Base-by-base conservation (phyloP, 352 stramenopile species). In the Phytophthora kernoviae region DNA sequence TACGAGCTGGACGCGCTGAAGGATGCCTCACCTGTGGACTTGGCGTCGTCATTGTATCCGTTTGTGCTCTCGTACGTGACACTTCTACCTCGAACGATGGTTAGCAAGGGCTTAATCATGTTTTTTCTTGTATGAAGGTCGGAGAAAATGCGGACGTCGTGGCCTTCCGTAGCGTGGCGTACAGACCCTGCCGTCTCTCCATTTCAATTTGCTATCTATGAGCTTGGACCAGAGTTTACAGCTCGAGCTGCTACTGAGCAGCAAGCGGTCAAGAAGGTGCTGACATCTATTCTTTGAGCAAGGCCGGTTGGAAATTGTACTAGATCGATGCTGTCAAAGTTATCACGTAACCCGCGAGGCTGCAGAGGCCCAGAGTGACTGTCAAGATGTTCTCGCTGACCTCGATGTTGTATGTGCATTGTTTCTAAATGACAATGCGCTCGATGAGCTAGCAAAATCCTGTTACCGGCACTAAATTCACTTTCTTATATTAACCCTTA, bases 131-230 rank as follows among this genome's bases (percentile, higher is more conserved):
- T 58, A 15, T 66, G 20, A 34, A 87, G 77, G 8, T 77, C 72
- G 26, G 70, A 85, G 47, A 70, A 75, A 20, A 85, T 79, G 27
- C 77, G 70, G 26, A 81, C 75, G 18, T 89, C 75, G 21, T 63
- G 73, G 17, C 76, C 79, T 43, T 57, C 63, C 6, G 70, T 88
- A 11, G 79, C 76, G 1, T 70, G 62, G 62, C 62, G 62, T 4
- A 63, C 60, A 17, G 63, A 67, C 26, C 36, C 52, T 1, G 33
- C n/a, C 1, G 27, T 67, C 1, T 71, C 60, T 14, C 52, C 42
- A 15, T 61, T 74, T 21, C 54, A 67, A 33, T 68, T 77, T 22
- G 46, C 68, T 15, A 58, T 76, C 26, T 46, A 70, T 15, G 58
- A 70, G 27, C 40, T 77, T 20, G 55, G 51, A 5, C 55, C 46